phyloP scores from a whole-genome alignment of 768 basidiomycete genomes.

The Rhizopogon vesiculosus region DNA sequence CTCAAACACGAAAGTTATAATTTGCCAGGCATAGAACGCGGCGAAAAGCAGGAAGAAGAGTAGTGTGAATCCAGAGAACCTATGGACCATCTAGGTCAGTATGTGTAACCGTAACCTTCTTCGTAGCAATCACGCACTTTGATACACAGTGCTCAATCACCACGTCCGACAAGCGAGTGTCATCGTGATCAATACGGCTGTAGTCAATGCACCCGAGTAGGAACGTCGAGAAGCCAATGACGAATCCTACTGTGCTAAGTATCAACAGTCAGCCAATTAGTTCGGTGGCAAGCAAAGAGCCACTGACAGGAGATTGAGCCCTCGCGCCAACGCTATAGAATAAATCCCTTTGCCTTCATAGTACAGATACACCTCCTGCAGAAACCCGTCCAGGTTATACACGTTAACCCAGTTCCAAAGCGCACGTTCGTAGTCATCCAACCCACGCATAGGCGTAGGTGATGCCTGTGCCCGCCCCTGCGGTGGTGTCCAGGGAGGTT shows the following conservation, averaged over 20 bases:
- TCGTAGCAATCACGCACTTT: constrained; percentile 44
- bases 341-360: constrained; percentile 97
- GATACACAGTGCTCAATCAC: constrained; percentile 82
- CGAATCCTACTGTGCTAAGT: constrained; percentile 91
- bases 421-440: constrained; percentile 86
- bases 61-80: constrained; percentile 80
- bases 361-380: constrained; percentile 94
- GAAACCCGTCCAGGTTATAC: constrained; percentile 91
- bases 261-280: constrained; percentile 19
- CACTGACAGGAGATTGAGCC: constrained; percentile 92
- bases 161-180: constrained; percentile 71
- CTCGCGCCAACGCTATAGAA: constrained; percentile 85
- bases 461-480: constrained; percentile 14
- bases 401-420: constrained; percentile 99
- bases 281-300: constrained; percentile 12
- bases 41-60: constrained; percentile 83
- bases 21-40: constrained; percentile 88
- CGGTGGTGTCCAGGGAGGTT: constrained; percentile 15
- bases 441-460: constrained; percentile 54
- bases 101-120: neutral
- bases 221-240: constrained; percentile 98
- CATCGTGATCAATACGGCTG: constrained; percentile 64
- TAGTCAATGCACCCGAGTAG: constrained; percentile 94
- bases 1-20: constrained; percentile 71
- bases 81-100: constrained; percentile 26